Evolutionary conservation across 805 yeast species (phyloP).

Genomic region (Wickerhamomyces sydowiorum): DNA sequence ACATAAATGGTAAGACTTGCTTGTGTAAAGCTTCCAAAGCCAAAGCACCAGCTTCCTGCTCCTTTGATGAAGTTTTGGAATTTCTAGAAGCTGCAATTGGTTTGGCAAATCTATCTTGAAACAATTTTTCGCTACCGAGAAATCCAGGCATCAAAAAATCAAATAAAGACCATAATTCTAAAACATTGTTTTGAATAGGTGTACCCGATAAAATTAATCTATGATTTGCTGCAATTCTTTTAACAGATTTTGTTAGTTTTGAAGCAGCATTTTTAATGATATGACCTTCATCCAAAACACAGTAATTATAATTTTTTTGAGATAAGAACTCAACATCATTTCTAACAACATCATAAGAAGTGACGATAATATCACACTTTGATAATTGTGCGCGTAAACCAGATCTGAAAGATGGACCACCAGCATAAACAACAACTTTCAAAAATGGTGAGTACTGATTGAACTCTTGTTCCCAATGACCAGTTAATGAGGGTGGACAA

Average conservation of each 20-base stretch:
- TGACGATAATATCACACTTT: conserved; percentile 77
- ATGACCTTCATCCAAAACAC: conserved; percentile 97
- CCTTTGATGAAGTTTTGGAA: conserved; percentile 82
- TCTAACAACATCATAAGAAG: conserved; percentile 94
- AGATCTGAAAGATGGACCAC: conserved; percentile 74
- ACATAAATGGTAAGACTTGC: conserved; percentile 93
- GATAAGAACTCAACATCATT: conserved; percentile 72
- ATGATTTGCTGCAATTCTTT: conserved; percentile 78
- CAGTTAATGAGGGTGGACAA: conserved; percentile 97
- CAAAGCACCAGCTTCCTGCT: conserved; percentile 94
- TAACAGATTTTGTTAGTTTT: conserved; percentile 84
- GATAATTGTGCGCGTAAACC: conserved; percentile 46
- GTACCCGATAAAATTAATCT: conserved; percentile 91
- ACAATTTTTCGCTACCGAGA: conserved; percentile 88
- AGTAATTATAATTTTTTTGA: conserved; percentile 73
- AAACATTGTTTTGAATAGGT: conserved; percentile 94
- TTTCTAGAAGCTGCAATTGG: conserved; percentile 94
- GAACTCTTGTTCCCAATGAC: conserved; percentile 98
- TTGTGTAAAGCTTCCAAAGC: conserved; percentile 95
- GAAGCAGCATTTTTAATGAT: conserved; percentile 90
- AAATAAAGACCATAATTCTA: conserved; percentile 95
- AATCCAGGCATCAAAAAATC: conserved; percentile 99
- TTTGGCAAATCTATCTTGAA: conserved; percentile 94
- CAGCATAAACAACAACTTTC: conserved; percentile 81
- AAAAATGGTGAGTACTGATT: conserved; percentile 85